phyloP scores from a whole-genome alignment of 2,329 filamentous ascomycete species.

The Paracamarosporium sp. region DNA sequence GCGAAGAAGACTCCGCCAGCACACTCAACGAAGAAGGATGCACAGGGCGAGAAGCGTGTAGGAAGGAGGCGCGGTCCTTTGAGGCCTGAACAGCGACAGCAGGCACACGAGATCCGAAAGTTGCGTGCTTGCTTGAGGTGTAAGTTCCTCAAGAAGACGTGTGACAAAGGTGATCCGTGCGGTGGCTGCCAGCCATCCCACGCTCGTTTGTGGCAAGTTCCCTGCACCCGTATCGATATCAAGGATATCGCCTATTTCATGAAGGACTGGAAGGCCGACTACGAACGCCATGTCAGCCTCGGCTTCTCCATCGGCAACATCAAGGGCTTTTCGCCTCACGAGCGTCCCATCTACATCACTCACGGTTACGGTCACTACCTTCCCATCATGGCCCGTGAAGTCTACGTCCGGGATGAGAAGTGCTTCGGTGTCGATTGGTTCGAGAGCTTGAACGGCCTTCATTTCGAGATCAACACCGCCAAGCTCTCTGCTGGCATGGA shows the following conservation, averaged over 20 bases:
- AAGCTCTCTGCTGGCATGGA: constrained; percentile 88
- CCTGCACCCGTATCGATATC: constrained; percentile 97
- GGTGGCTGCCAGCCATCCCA: constrained; percentile 95
- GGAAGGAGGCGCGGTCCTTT: constrained; percentile 89
- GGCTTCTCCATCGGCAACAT: constrained; percentile 94
- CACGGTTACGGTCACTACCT: constrained; percentile 95
- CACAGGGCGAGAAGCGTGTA: constrained; percentile 83
- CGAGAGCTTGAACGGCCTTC: constrained; percentile 77
- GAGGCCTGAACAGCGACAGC: constrained; percentile 91
- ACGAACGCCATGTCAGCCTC: constrained; percentile 85
- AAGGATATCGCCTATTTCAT: constrained; percentile 98
- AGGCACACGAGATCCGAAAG: constrained; percentile 96
- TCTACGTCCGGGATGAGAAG: constrained; percentile 88
- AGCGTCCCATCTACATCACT: constrained; percentile 84
- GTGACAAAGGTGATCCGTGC: constrained; percentile 96
- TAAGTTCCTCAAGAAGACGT: constrained; percentile 99
- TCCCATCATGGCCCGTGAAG: constrained; percentile 91
- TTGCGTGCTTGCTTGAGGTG: constrained; percentile 90
- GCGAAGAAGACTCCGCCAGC: constrained; percentile 73
- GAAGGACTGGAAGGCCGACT: constrained; percentile 99
- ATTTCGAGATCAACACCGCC: constrained; percentile 87
- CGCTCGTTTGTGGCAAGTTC: constrained; percentile 94
- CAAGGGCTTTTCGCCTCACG: constrained; percentile 75
- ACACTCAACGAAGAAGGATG: constrained; percentile 76
- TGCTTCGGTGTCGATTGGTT: constrained; percentile 96